Conservation (phyloP, 495 filamentous ascomycete species). For the Lasiosphaeria miniovina region DNA sequence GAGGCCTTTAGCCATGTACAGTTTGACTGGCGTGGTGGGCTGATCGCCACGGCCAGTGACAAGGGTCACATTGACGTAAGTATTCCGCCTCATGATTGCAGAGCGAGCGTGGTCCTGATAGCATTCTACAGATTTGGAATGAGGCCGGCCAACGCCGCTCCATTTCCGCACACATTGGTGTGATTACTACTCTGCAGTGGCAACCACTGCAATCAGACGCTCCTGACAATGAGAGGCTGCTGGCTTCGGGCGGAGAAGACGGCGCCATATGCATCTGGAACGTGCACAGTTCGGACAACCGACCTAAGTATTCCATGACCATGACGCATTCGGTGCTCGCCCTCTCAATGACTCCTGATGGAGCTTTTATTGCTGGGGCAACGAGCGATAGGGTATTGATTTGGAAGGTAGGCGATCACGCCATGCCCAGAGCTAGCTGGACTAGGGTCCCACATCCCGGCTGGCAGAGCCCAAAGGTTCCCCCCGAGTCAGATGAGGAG, state of each 20-base stretch:
- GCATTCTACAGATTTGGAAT: slow-evolving; percentile 48
- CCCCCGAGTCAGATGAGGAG: slow-evolving; percentile 43
- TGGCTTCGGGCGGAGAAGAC: slow-evolving; percentile 57
- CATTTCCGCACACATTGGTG: slow-evolving; percentile 48
- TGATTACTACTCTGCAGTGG: slow-evolving; percentile 49
- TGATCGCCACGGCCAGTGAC: slow-evolving; percentile 49
- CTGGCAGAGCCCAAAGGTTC: slow-evolving; percentile 49
- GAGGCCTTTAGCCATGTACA: slow-evolving; percentile 46
- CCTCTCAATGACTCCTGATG: slow-evolving; percentile 69
- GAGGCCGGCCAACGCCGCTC: slow-evolving; percentile 40
- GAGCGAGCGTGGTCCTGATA: slow-evolving; percentile 2
- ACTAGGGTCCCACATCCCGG: slow-evolving; percentile 43
- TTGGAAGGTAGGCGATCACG: slow-evolving; percentile 68
- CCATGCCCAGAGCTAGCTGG: slow-evolving; percentile 65
- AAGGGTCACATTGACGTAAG: slow-evolving; percentile 53
- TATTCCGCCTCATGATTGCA: neutral
- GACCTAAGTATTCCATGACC: slow-evolving; percentile 55
- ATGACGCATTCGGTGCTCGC: slow-evolving; percentile 58
- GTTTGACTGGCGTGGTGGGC: slow-evolving; percentile 43
- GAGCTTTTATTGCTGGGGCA: slow-evolving; percentile 66
- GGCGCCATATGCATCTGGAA: slow-evolving; percentile 69
- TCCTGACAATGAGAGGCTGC: slow-evolving; percentile 44
- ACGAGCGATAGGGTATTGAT: slow-evolving; percentile 63
- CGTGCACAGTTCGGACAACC: slow-evolving; percentile 51
- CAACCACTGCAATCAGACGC: slow-evolving; percentile 41